Evolutionary conservation across 768 basidiomycete genomes (phyloP), one percentile per base, ranked within the genome.

Genomic region (Amanita rubescens): DNA sequence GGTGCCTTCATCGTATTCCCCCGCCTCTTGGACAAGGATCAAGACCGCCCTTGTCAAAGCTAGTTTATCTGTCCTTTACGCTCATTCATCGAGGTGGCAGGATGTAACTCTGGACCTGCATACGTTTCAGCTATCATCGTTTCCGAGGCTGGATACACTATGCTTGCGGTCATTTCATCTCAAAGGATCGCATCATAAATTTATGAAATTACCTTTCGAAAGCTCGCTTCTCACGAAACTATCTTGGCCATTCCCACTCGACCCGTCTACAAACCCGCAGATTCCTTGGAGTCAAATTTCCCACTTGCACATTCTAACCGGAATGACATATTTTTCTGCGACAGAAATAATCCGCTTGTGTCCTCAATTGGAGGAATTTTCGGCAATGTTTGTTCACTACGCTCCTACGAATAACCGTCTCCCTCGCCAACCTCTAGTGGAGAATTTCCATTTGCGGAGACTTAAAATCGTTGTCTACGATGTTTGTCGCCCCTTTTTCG

Each of bases 281-380:
- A 50, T 50, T 39, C 37, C 49, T 19, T 50, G 49, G 49, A 34
- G 22, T 15, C 49, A 50, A 39, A 32, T 50, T 14, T 27, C 37
- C 20, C 22, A 50, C 24, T 22, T 50, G 7, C 32, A 9, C 34
- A 39, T 50, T 10, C 24, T 19, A 10, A 11, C 2, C 10, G 20
- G 17, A 9, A 19, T 20, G 47, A 22, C 32, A 6, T 5, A 15
- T 9, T 37, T 20, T 48, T 19, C 47, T 2, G 34, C 30, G 10
- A 20, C 22, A 1, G 37, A 50, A 38, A 37, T 24, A 3, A 27
- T 50, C 38, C 49, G 19, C 14, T 14, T 38, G 14, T 50, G 49
- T 27, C 49, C 49, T 6, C 12, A 14, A 14, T 15, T 50, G 24
- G 35, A 50, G 22, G 30, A 25, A 22, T 19, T 50, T 9, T 3